phyloP scores from a whole-genome alignment of 1,284 basidiomycete species.

The Heterobasidion occidentale region DNA sequence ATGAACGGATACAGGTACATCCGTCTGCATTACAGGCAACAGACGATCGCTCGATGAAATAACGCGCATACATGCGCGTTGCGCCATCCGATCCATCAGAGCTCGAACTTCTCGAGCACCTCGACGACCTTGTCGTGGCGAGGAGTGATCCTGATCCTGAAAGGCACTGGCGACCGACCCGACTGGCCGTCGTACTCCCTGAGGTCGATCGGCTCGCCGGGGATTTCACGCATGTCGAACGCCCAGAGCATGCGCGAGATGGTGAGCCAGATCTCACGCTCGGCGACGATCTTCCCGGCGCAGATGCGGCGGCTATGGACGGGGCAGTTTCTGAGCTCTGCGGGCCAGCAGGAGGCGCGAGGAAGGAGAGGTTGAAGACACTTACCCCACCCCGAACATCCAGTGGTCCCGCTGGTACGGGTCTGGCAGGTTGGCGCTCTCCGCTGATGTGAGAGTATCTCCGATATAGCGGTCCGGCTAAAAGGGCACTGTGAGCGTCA shows the following conservation, averaged over 20 bases:
- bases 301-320: conserved; percentile 19
- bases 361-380: not conserved
- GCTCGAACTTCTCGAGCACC: conserved; percentile 7
- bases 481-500: conserved; percentile 10
- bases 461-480: conserved; percentile 28
- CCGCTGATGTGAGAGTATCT: conserved; percentile 20
- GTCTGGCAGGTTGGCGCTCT: conserved; percentile 29
- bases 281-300: conserved; percentile 24
- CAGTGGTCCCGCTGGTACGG: conserved; percentile 35
- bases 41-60: no score
- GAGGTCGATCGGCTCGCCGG: conserved; percentile 25
- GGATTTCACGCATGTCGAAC: conserved; percentile 18
- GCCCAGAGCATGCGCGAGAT: conserved; percentile 26
- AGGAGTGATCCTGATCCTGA: conserved; percentile 17
- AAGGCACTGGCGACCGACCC: conserved; percentile 25
- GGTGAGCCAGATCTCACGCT: conserved; percentile 24
- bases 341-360: not conserved
- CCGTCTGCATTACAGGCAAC: no score
- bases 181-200: conserved; percentile 28
- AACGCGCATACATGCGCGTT: no score
- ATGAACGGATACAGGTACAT: no score
- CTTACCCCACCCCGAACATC: conserved; percentile 30
- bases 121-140: conserved; percentile 11
- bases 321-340: not conserved
- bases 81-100: not conserved